Percentiles rank a stretch among this genome's conserved stretches.
Evolutionary conservation across 345 rosid genomes (phyloP).

Genomic region (Corchorus capsularis): DNA sequence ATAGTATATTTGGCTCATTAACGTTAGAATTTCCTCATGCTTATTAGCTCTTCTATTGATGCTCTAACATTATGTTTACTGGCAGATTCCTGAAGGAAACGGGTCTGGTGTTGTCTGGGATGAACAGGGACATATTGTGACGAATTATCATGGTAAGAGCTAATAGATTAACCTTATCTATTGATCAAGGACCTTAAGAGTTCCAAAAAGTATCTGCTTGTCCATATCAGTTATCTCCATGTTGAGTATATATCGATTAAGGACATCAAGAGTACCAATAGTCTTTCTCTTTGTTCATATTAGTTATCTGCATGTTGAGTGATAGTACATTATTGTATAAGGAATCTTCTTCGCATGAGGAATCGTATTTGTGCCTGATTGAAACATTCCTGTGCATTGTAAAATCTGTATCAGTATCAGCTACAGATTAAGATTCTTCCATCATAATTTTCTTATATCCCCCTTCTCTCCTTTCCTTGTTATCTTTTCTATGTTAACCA

Average conservation of each 20-base stretch:
- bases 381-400: neutral
- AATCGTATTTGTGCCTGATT: conserved; percentile 13
- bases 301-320: neutral
- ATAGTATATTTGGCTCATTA: neutral
- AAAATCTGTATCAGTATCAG: neutral
- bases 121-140: conserved; percentile 81
- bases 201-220: neutral
- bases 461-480: neutral
- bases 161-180: neutral
- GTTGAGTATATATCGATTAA: neutral
- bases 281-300: neutral
- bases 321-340: neutral
- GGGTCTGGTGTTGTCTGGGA: conserved; percentile 99
- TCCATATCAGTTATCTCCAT: conserved; percentile 8
- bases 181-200: neutral
- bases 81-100: conserved; percentile 95
- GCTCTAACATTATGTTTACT: conserved; percentile 1
- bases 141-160: conserved; percentile 91
- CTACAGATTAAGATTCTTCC: neutral
- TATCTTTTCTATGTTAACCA: conserved; percentile 2
- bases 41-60: neutral
- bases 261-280: too few relatives aligned
- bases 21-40: neutral
- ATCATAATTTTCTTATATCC: neutral
- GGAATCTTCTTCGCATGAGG: neutral